Evolutionary conservation across 2,329 filamentous ascomycete genomes (phyloP).

Genomic region (Fusarium miscanthi): DNA sequence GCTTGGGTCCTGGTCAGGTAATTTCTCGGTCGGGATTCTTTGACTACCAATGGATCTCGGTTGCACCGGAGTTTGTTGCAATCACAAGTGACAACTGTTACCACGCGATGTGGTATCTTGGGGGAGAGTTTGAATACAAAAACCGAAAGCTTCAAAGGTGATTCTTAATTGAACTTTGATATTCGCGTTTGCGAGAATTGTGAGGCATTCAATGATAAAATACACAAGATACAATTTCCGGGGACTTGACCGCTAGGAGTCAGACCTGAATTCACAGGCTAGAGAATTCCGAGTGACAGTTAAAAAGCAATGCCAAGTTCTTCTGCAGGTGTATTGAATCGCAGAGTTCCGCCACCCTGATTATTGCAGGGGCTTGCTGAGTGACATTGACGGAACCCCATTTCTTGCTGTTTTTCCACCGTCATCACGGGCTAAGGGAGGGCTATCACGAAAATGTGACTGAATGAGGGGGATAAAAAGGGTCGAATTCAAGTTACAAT

Average conservation of each 20-base stretch:
- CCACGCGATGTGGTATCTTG: background rate
- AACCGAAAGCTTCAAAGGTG: background rate
- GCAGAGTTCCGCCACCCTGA: conserved; percentile 36
- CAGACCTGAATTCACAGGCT: background rate
- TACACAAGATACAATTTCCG: background rate
- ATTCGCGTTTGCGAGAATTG: background rate
- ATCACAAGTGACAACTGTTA: background rate
- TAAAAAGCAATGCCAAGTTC: conserved; percentile 24
- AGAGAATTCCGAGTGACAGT: background rate
- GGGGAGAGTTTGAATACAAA: background rate
- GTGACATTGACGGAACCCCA: conserved; percentile 14
- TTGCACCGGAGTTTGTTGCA: conserved; percentile 9
- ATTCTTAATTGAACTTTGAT: background rate
- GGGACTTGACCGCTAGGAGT: background rate
- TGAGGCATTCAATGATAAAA: conserved; percentile 3
- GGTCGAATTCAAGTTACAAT: background rate
- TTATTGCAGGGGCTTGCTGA: conserved; percentile 27
- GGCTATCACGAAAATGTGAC: conserved; percentile 2
- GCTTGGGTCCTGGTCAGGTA: background rate
- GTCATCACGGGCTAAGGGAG: conserved; percentile 27
- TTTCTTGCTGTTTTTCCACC: conserved; percentile 30
- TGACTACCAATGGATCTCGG: conserved; percentile 9
- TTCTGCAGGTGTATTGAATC: conserved; percentile 12
- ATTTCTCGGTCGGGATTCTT: conserved; percentile 3
- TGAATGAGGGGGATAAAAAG: background rate